Percentiles rank a stretch among this genome's conserved stretches.
Evolutionary conservation across 169 alveolate genomes (phyloP).

Genomic region (Plasmodium fragile): DNA sequence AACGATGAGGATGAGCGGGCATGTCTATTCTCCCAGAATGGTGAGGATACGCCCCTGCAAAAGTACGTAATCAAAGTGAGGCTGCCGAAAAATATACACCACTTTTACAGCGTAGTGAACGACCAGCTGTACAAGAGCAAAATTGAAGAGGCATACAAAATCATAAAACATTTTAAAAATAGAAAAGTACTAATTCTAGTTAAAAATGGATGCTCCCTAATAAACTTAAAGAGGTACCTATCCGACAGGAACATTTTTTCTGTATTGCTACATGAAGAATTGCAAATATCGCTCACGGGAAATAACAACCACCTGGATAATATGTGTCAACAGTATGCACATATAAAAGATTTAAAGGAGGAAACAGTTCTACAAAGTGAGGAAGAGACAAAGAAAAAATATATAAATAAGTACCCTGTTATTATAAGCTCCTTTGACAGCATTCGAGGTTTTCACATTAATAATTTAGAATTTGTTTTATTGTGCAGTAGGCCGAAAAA

Average conservation of each 20-base stretch:
- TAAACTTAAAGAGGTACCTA: conserved; percentile 24
- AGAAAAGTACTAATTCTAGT: conserved; percentile 44
- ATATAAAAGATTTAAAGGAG: conserved; percentile 44
- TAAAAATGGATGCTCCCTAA: conserved; percentile 66
- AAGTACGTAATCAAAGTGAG: conserved; percentile 63
- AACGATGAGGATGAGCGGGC: background rate
- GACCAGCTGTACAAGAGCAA: conserved; percentile 34
- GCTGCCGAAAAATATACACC: conserved; percentile 40
- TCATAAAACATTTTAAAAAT: conserved; percentile 39
- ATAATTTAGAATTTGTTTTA: conserved; percentile 52
- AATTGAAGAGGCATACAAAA: conserved; percentile 36
- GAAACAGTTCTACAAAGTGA: conserved; percentile 9
- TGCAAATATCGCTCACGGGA: conserved; percentile 41
- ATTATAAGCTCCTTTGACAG: conserved; percentile 72
- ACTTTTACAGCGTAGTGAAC: conserved; percentile 36
- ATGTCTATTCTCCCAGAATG: background rate
- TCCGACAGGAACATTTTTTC: conserved; percentile 33
- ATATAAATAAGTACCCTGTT: conserved; percentile 55
- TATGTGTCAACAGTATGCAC: conserved; percentile 47
- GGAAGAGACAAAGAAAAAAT: background rate
- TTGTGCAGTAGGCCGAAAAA: conserved; percentile 67
- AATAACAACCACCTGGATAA: conserved; percentile 20
- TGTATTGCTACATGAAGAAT: conserved; percentile 42
- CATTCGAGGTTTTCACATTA: conserved; percentile 74
- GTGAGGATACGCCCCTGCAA: conserved; percentile 16